A percentile compares a stretch with the other conserved stretches of the same genome.
Evolutionary conservation across 352 stramenopile species (phyloP).

Genomic region (Phytophthora tubulina): DNA sequence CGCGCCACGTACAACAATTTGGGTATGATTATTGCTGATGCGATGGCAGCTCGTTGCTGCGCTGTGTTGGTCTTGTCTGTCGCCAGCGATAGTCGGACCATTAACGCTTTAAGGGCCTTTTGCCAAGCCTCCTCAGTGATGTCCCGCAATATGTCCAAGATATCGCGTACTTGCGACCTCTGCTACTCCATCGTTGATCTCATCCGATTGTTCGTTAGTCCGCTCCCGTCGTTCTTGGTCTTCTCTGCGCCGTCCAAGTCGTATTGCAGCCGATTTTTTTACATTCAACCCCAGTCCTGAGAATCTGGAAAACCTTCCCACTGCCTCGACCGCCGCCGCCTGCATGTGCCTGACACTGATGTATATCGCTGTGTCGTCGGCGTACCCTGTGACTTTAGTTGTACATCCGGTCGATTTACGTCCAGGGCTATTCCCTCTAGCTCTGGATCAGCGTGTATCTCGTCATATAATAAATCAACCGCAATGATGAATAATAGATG

Average conservation of each 20-base stretch:
- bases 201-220: no score
- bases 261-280: no score
- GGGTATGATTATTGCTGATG: background rate
- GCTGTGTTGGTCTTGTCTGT: conserved; percentile 4
- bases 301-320: no score
- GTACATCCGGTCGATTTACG: no score
- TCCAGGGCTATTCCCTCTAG: background rate
- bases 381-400: background rate
- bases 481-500: conserved; percentile 4
- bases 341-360: no score
- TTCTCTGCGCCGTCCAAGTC: no score
- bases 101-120: background rate
- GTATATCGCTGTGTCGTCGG: background rate
- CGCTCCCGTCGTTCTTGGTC: no score
- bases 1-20: background rate
- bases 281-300: no score
- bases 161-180: background rate
- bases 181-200: no score
- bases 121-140: background rate
- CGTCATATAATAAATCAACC: conserved; percentile 1
- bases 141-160: background rate
- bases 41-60: background rate
- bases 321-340: no score
- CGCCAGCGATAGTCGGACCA: background rate
- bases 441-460: background rate